Conservation (phyloP, 139 green algal species). For the Chlamydomonas sp. region DNA sequence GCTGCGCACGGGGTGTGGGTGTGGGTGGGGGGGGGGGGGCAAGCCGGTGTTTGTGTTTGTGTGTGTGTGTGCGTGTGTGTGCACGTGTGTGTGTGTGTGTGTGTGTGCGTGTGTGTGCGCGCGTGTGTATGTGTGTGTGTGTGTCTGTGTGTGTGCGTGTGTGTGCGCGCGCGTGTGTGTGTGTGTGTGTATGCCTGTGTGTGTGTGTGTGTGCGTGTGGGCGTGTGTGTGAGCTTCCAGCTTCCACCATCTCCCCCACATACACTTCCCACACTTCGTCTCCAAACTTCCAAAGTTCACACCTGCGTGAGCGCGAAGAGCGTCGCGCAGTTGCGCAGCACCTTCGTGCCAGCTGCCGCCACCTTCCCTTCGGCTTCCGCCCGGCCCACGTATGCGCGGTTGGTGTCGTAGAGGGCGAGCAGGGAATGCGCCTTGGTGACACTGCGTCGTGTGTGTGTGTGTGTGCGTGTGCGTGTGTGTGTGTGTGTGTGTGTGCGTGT, state of each 20-base stretch:
- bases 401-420: slow-evolving; percentile 30
- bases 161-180: not conserved
- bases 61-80: not conserved
- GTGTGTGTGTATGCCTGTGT: not conserved
- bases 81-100: not conserved
- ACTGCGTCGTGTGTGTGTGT: too few species aligned
- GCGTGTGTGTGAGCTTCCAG: too few species aligned
- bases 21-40: too few species aligned
- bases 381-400: slow-evolving; percentile 22
- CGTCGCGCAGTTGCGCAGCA: slow-evolving; percentile 49
- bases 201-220: not conserved
- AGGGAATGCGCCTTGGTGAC: slow-evolving; percentile 26
- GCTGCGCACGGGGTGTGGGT: not conserved
- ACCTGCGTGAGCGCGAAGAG: slow-evolving; percentile 58
- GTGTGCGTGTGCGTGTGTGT: too few species aligned
- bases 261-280: too few species aligned
- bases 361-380: slow-evolving; percentile 16
- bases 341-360: slow-evolving; percentile 13
- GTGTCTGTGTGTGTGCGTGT: not conserved
- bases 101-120: not conserved
- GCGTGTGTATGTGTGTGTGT: not conserved
- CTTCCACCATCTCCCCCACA: too few species aligned
- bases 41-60: not conserved
- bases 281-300: too few species aligned
- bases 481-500: too few species aligned